These are phyloP conservation scores for Westerdykella sp. DNA, from an alignment of 2,329 filamentous ascomycete species.

Conservation along the genomic window DNA sequence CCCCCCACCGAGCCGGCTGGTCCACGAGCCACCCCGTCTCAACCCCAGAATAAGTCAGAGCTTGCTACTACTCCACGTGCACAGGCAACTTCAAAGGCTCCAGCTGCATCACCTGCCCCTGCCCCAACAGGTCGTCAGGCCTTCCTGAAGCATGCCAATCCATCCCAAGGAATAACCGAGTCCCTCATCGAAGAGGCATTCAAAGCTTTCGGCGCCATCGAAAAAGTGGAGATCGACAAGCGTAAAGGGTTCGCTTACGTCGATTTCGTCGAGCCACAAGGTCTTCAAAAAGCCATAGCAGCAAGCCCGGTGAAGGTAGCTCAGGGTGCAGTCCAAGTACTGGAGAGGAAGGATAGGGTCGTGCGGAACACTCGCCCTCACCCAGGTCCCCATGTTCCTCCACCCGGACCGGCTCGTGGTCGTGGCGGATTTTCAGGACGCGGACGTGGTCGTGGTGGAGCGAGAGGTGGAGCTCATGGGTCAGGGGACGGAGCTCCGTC, in stretches of 20 bases:
- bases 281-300: constrained; percentile 69
- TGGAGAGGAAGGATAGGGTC: constrained; percentile 65
- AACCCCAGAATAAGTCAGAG: constrained; percentile 14
- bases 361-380: constrained; percentile 16
- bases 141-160: constrained; percentile 57
- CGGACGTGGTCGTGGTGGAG: constrained; percentile 29
- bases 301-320: constrained; percentile 77
- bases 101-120: constrained; percentile 16
- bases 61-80: constrained; percentile 8
- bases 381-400: neutral
- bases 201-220: constrained; percentile 65
- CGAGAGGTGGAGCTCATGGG: constrained; percentile 24
- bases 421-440: constrained; percentile 27
- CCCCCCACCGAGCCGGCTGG: constrained; percentile 27
- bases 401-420: constrained; percentile 22
- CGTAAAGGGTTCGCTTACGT: constrained; percentile 93
- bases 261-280: constrained; percentile 70
- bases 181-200: constrained; percentile 68
- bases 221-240: constrained; percentile 84
- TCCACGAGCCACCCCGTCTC: constrained; percentile 12
- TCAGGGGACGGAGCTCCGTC: neutral
- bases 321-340: constrained; percentile 77
- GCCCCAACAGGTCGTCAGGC: constrained; percentile 46
- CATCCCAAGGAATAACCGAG: constrained; percentile 88
- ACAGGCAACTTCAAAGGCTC: neutral